Percentiles rank a stretch among this genome's conserved stretches.
Conservation (phyloP, 2,329 filamentous ascomycete genomes). For the Hymenoscyphus albidus region DNA sequence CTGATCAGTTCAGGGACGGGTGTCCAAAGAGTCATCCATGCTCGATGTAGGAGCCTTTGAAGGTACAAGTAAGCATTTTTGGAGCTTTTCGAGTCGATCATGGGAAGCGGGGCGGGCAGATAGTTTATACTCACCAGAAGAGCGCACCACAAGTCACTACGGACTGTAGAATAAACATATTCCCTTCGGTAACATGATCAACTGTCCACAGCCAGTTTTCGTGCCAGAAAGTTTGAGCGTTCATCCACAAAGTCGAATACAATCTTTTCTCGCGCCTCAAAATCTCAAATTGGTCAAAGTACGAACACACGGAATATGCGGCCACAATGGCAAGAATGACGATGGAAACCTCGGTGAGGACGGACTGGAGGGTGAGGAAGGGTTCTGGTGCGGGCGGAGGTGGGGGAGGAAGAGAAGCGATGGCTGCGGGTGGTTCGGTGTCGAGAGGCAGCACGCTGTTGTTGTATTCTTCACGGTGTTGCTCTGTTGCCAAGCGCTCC, state of each 20-base stretch:
- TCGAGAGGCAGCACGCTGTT: not conserved
- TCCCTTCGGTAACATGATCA: constrained; percentile 33
- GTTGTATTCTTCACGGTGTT: not conserved
- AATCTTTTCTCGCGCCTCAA: not conserved
- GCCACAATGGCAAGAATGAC: not conserved
- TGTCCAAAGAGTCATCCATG: constrained; percentile 84
- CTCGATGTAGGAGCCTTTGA: constrained; percentile 74
- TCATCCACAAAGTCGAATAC: constrained; percentile 30
- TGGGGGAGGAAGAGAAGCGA: not conserved
- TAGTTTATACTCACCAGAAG: constrained; percentile 29
- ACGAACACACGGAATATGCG: not conserved
- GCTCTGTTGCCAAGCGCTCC: not conserved
- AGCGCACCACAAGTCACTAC: constrained; percentile 34
- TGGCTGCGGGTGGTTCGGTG: not conserved
- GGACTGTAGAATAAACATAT: constrained; percentile 35
- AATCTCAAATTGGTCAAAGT: not conserved
- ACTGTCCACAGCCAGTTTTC: constrained; percentile 33
- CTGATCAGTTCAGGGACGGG: constrained; percentile 87
- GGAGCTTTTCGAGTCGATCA: not conserved
- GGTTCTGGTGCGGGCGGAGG: not conserved
- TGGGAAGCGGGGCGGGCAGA: constrained; percentile 1
- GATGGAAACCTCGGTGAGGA: not conserved
- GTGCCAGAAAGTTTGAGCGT: constrained; percentile 33
- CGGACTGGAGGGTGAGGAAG: not conserved
- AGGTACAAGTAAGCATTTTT: constrained; percentile 18